Evolutionary conservation across 768 basidiomycete genomes (phyloP), one percentile per base, ranked within the genome.

Genomic region (Trametes villosa): DNA sequence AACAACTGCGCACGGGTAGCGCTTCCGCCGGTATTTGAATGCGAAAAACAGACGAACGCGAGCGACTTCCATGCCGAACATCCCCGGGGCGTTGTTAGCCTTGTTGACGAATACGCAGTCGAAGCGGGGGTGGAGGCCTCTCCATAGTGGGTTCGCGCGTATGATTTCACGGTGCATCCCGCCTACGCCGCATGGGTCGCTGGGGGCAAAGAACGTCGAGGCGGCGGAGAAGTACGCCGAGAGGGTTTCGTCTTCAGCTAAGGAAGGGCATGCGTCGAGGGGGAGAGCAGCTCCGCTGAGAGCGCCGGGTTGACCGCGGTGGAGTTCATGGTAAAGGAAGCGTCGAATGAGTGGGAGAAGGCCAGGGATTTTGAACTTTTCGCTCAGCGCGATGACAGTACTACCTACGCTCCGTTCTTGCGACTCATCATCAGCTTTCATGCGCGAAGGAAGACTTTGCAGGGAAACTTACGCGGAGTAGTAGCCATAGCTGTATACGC

Each of bases 141-240:
- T 41, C 74, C 73, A 76, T 0, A 29, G 50, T 11, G 69, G 69
- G 13, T 29, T 60, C 0, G 68, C 36, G 2, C 62, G 45, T n/a
- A 77, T 74, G 4, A 31, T 49, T 48, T 77, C 67, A 0, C 34
- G 30, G 4, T 63, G 64, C 73, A 77, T 74, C 3, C 71, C 67
- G 2, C 61, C 52, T 12, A 44, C 27, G 1, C 73, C 70, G 24
- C 69, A 63, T 0, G 60, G 27, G 15, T 76, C 68, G 44, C 75
- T 74, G 0, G 72, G 71, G 0, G 67, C 65, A 55, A 61, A 71
- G 34, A 67, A 77, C 6, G 18, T 33, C 1, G 69, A 66, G 1
- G 53, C 47, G 5, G 68, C 68, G 0, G 67, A 74, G 33, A 69
- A 65, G 17, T 62, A 68, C 1, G 74, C 17, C 27, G 33, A 7